These are phyloP conservation scores for Chloranthus sessilifolius DNA, from an alignment of 164 flowering plant species.

Conservation along the genomic window DNA sequence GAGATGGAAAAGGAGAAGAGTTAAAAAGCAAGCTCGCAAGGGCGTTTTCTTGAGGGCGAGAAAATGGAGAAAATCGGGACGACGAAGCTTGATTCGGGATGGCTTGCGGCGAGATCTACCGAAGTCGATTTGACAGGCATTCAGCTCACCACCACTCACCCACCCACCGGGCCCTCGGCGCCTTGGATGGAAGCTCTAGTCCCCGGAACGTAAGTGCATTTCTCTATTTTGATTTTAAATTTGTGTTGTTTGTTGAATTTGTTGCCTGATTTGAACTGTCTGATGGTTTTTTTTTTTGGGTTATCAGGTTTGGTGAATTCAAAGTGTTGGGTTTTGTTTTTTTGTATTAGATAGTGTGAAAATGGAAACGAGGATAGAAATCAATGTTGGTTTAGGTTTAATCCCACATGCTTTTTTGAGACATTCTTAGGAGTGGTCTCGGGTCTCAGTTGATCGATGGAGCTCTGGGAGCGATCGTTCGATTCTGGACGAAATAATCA, in stretches of 20 bases:
- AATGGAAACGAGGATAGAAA: neutral
- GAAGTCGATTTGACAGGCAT: conserved; percentile 61
- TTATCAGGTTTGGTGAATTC: too few relatives aligned
- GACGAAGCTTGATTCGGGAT: conserved; percentile 61
- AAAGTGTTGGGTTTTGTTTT: neutral
- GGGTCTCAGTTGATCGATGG: too few relatives aligned
- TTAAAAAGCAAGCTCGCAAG: too few relatives aligned
- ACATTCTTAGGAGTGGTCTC: too few relatives aligned
- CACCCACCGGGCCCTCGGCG: conserved; percentile 30
- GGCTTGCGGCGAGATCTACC: conserved; percentile 95
- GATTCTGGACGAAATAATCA: too few relatives aligned
- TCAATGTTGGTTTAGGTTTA: neutral
- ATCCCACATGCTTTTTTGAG: too few relatives aligned
- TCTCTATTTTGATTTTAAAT: neutral
- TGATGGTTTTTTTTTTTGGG: too few relatives aligned
- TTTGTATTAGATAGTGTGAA: neutral
- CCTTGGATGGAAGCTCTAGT: conserved; percentile 94
- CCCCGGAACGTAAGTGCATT: conserved; percentile 80
- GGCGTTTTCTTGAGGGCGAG: too few relatives aligned
- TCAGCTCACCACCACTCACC: conserved; percentile 83
- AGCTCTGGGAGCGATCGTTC: too few relatives aligned
- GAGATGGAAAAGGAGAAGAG: too few relatives aligned
- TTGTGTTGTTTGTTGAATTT: neutral
- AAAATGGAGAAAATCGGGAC: conserved; percentile 63
- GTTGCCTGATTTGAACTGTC: neutral